Evolutionary conservation across 2,329 filamentous ascomycete species (phyloP).

Genomic region (Salinomyces thailandicus): DNA sequence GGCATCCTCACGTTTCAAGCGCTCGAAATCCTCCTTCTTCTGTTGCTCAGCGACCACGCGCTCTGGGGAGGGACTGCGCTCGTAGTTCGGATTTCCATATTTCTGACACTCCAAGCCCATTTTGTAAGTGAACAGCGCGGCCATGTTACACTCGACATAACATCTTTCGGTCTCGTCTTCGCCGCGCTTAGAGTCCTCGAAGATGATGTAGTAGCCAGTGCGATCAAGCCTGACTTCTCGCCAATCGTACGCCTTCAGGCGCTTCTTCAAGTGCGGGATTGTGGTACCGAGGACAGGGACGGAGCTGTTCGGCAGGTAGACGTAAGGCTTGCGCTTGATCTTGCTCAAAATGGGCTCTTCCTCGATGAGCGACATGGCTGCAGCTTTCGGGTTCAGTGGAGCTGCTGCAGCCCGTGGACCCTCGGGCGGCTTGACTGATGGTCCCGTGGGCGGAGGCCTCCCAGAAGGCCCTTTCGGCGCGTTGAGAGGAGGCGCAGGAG

Average conservation of each 20-base stretch:
- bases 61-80: conserved; percentile 43
- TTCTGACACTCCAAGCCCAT: conserved; percentile 83
- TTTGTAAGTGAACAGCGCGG: conserved; percentile 79
- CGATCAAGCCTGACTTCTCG: conserved; percentile 74
- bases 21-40: conserved; percentile 56
- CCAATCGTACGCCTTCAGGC: conserved; percentile 72
- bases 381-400: conserved; percentile 13
- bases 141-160: conserved; percentile 65
- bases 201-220: conserved; percentile 85
- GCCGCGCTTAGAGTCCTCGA: conserved; percentile 65
- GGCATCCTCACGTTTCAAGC: conserved; percentile 61
- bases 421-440: conserved; percentile 21
- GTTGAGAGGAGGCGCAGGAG: conserved; percentile 61
- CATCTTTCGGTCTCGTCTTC: conserved; percentile 74
- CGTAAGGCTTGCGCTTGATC: conserved; percentile 71
- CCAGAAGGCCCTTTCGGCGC: conserved; percentile 77
- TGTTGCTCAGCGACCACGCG: conserved; percentile 39
- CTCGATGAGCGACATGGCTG: conserved; percentile 47
- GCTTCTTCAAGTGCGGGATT: conserved; percentile 79
- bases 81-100: conserved; percentile 55
- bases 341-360: conserved; percentile 55
- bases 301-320: conserved; percentile 77
- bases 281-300: conserved; percentile 82
- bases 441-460: conserved; percentile 26
- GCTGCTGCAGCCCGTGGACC: conserved; percentile 26